A percentile compares a stretch with the other conserved stretches of the same genome.
Evolutionary conservation across 2,329 filamentous ascomycete species (phyloP).

Genomic region (Colletotrichum chrysophilum): DNA sequence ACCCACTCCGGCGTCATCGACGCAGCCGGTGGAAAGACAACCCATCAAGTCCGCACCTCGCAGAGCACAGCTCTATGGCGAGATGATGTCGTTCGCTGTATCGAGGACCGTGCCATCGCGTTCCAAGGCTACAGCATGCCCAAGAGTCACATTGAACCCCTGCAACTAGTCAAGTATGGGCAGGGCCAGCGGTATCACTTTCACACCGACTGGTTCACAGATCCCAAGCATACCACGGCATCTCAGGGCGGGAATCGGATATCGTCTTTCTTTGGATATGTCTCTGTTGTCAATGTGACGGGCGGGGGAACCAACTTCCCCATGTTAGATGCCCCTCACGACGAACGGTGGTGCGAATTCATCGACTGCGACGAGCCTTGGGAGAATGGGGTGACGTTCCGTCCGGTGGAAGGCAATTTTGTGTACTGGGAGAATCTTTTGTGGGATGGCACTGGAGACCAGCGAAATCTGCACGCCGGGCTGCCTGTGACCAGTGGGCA

Average conservation of each 20-base stretch:
- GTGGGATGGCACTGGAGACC: constrained; percentile 43
- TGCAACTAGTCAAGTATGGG: constrained; percentile 54
- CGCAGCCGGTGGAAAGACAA: constrained; percentile 33
- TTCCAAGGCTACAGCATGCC: constrained; percentile 48
- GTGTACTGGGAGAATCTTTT: constrained; percentile 54
- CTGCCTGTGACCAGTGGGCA: constrained; percentile 49
- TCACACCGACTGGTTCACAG: constrained; percentile 57
- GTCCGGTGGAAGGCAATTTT: constrained; percentile 50
- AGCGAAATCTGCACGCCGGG: constrained; percentile 50
- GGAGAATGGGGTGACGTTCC: constrained; percentile 52
- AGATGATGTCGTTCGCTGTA: constrained; percentile 48
- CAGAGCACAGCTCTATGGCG: constrained; percentile 49
- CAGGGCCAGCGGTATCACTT: constrained; percentile 50
- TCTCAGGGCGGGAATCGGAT: constrained; percentile 45
- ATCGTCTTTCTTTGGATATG: constrained; percentile 54
- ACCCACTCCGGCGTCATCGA: constrained; percentile 47
- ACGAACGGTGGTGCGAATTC: constrained; percentile 34
- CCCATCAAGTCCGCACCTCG: constrained; percentile 46
- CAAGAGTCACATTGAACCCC: constrained; percentile 46
- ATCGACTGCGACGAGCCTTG: constrained; percentile 54
- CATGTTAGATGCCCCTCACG: constrained; percentile 39
- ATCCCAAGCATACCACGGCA: constrained; percentile 39
- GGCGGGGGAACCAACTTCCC: constrained; percentile 58
- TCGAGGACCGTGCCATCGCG: constrained; percentile 49
- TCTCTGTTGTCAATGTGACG: constrained; percentile 42